Evolutionary conservation across 192 early-diverging fungal genomes (phyloP).

Genomic region (Radiomyces spectabilis): DNA sequence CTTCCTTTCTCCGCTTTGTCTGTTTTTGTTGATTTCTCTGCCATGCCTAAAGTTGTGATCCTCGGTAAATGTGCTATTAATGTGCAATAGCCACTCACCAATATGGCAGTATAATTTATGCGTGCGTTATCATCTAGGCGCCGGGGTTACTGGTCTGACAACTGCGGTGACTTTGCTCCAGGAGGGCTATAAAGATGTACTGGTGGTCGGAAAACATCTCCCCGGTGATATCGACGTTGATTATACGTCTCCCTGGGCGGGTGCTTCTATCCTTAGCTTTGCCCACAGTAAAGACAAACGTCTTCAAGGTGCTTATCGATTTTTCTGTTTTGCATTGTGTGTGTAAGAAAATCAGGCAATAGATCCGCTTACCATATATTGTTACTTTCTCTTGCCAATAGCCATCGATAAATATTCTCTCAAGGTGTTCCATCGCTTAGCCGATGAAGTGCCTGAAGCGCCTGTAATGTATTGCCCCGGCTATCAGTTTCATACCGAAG

Average conservation of each 20-base stretch:
- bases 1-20: neutral
- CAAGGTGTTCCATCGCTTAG: constrained; percentile 13
- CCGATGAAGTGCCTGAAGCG: constrained; percentile 23
- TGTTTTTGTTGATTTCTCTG: too few species aligned
- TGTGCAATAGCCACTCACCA: neutral
- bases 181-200: constrained; percentile 48
- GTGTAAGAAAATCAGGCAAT: too few species aligned
- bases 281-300: constrained; percentile 23
- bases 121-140: constrained; percentile 32
- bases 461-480: constrained; percentile 26
- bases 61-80: neutral
- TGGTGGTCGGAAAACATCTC: constrained; percentile 49
- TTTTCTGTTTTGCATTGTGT: too few species aligned
- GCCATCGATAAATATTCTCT: constrained; percentile 30
- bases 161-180: constrained; percentile 56
- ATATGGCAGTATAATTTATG: neutral
- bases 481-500: constrained; percentile 30
- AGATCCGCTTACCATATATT: neutral
- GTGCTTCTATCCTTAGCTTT: constrained; percentile 18
- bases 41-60: constrained; percentile 2
- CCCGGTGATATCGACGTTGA: constrained; percentile 41
- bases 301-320: constrained; percentile 25
- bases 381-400: neutral
- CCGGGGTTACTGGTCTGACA: constrained; percentile 74
- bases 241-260: constrained; percentile 57